phyloP scores from a whole-genome alignment of 1,284 basidiomycete species.

The Malassezia arunalokei region DNA sequence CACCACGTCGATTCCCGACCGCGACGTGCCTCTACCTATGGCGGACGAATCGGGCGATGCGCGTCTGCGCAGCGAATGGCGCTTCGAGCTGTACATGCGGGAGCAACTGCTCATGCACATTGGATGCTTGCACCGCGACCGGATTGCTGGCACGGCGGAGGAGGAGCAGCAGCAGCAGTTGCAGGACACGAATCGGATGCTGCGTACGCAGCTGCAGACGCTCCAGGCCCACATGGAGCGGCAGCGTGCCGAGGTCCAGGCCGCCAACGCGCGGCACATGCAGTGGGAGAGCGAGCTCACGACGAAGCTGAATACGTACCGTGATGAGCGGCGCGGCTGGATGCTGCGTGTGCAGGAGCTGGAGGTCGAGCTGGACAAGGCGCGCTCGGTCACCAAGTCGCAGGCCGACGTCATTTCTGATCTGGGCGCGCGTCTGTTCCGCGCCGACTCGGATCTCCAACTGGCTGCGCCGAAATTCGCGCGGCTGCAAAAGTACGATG shows the following conservation, averaged over 20 bases:
- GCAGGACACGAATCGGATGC: constrained; percentile 28
- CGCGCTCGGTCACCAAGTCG: constrained; percentile 12
- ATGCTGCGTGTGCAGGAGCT: constrained; percentile 24
- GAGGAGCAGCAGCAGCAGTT: constrained; percentile 45
- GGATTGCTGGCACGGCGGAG: constrained; percentile 32
- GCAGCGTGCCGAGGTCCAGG: constrained; percentile 24
- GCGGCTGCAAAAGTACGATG: constrained; percentile 26
- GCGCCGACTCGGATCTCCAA: constrained; percentile 23
- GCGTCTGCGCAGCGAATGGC: constrained; percentile 34
- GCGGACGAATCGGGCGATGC: background rate
- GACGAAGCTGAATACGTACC: constrained; percentile 34
- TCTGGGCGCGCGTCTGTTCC: constrained; percentile 29
- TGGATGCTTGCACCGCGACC: constrained; percentile 43
- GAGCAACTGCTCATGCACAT: constrained; percentile 45
- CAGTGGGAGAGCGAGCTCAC: constrained; percentile 41
- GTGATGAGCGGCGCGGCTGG: constrained; percentile 39
- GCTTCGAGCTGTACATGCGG: constrained; percentile 45
- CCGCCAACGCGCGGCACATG: constrained; percentile 27
- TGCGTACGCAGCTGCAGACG: constrained; percentile 22
- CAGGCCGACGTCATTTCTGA: constrained; percentile 25
- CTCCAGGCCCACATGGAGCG: constrained; percentile 20
- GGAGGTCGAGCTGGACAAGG: constrained; percentile 26
- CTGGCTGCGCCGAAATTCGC: constrained; percentile 22
- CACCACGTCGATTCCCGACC: background rate
- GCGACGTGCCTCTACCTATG: background rate